phyloP scores from a whole-genome alignment of 257 asterid species.

The Solanum rostratum region DNA sequence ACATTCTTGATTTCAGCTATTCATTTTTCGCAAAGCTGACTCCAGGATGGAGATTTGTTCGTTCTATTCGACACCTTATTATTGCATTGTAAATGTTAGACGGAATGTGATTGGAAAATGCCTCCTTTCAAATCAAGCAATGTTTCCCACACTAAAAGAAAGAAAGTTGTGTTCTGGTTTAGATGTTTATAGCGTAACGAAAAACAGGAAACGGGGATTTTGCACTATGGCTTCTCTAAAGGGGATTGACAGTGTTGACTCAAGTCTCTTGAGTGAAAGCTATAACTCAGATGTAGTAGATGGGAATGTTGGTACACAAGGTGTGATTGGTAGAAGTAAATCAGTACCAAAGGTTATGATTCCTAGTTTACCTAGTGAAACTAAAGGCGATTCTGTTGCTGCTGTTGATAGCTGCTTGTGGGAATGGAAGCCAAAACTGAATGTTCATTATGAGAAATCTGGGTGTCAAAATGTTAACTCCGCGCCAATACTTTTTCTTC shows the following conservation, averaged over 20 bases:
- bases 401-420: conserved; percentile 46
- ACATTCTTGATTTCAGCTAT: conserved; percentile 11
- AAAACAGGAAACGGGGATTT: conserved; percentile 4
- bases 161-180: conserved; percentile 10
- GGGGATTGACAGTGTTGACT: conserved; percentile 18
- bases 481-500: conserved; percentile 77
- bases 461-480: conserved; percentile 64
- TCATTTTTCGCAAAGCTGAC: conserved; percentile 24
- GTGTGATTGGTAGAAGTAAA: conserved; percentile 18
- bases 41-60: conserved; percentile 47
- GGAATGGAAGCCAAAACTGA: conserved; percentile 84
- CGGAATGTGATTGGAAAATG: conserved; percentile 4
- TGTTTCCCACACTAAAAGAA: conserved; percentile 16
- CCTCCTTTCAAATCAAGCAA: conserved; percentile 12
- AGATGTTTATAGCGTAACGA: conserved; percentile 16
- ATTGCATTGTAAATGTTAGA: conserved; percentile 20
- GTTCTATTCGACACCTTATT: conserved; percentile 28
- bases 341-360: conserved; percentile 51
- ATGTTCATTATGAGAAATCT: conserved; percentile 69
- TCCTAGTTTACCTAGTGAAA: conserved; percentile 67
- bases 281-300: conserved; percentile 31
- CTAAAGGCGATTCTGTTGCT: conserved; percentile 42
- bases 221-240: conserved; percentile 19
- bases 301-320: conserved; percentile 26
- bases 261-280: conserved; percentile 32